Evolutionary conservation across 345 rosid genomes (phyloP).

Genomic region (Gossypium longicalyx): DNA sequence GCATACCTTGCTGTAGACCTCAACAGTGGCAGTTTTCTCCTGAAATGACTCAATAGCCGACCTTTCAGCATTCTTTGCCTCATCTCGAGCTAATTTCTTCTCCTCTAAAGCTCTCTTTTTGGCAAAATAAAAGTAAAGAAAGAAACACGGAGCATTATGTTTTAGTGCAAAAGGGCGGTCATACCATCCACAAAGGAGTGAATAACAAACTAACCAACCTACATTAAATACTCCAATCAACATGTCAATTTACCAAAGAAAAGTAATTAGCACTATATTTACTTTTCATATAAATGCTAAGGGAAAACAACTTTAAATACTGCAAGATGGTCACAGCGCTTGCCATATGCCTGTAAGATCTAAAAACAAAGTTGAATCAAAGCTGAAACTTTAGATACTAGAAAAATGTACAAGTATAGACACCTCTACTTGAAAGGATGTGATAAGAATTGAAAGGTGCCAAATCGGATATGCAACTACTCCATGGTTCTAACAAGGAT

Average conservation of each 20-base stretch:
- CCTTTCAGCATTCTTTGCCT: slow-evolving; percentile 68
- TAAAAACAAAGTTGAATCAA: neutral
- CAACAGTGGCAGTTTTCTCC: slow-evolving; percentile 60
- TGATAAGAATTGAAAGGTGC: neutral
- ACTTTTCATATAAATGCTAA: neutral
- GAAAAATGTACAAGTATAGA: neutral
- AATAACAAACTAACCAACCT: neutral
- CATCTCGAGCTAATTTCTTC: slow-evolving; percentile 58
- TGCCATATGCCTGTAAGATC: neutral
- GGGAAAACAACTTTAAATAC: neutral
- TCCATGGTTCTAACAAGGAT: neutral
- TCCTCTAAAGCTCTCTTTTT: slow-evolving; percentile 76
- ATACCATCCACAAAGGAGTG: neutral
- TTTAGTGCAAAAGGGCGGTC: neutral
- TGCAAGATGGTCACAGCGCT: neutral
- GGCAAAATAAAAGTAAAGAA: neutral
- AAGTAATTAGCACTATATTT: neutral
- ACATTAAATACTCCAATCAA: neutral
- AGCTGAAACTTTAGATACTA: neutral
- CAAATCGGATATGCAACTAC: neutral
- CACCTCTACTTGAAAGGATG: neutral
- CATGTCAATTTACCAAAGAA: neutral
- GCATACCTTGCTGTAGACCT: slow-evolving; percentile 73
- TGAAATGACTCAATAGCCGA: slow-evolving; percentile 61
- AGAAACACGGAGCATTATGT: neutral